Base-by-base conservation (phyloP, 169 alveolate species). In the Plasmodium billcollinsi region DNA sequence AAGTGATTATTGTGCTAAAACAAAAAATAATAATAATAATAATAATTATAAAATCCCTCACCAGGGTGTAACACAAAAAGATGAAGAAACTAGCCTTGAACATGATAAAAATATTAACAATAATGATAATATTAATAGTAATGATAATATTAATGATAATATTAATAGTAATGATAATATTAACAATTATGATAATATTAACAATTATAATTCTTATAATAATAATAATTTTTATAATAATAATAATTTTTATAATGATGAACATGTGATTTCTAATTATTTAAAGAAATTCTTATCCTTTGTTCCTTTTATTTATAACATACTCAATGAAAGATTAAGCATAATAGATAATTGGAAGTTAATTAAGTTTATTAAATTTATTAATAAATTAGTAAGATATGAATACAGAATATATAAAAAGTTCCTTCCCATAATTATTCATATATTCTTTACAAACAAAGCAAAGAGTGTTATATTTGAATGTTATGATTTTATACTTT, bases 341-440 rank as follows among this genome's bases (percentile, higher is more conserved):
- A 20, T 78, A 15, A 78, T 78, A 12, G 89, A 66, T 26, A 78
- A 78, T 24, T 78, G 89, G 89, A 78, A 67, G 45, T 12, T 78
- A 8, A 78, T 78, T 21, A 78, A 78, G 20, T 65, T 78, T 2
- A 47, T 78, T 0, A 78, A 78, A 24, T 78, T 78, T 78, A 14
- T 78, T 15, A 78, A 65, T 12, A 65, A 45, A 59, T 71, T 78
- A 78, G 49, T 59, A 29, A 65, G n/a, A 52, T 66, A 78, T 58
- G 89, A 78, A 66, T 50, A 24, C 15, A 24, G 89, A 78, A 78
- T 78, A 11, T 78, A 78, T 58, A 65, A 33, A 29, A 78, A 78
- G 21, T 78, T 78, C 18, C 71, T 78, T n/a, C 54, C 52, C 2
- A 39, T 78, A 65, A 78, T 78, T 65, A 71, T 78, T 65, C 89